A percentile compares a stretch with the other conserved stretches of the same genome.
These are phyloP conservation scores for Dryas alaskensis DNA, from an alignment of 306 rosid species.

Conservation along the genomic window DNA sequence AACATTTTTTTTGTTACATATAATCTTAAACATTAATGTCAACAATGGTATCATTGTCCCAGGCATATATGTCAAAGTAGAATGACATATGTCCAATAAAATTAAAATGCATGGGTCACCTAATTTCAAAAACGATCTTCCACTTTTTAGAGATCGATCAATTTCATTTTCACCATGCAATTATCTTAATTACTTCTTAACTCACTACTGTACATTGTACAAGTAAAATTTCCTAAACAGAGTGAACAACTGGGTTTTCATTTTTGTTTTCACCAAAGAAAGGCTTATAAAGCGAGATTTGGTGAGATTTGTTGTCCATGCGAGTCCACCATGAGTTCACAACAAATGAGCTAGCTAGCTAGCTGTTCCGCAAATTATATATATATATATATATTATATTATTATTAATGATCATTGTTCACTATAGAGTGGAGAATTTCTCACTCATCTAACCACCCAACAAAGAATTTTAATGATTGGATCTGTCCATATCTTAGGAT, in stretches of 20 bases:
- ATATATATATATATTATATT: too few species aligned
- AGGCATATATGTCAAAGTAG: conserved; percentile 41
- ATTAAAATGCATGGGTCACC: conserved; percentile 20
- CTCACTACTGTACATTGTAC: neutral
- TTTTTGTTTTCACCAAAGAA: too few species aligned
- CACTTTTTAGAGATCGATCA: conserved; percentile 5
- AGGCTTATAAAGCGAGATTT: too few species aligned
- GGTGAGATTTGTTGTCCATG: conserved; percentile 1
- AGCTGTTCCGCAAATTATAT: neutral
- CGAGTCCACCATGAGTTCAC: neutral
- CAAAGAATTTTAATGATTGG: too few species aligned
- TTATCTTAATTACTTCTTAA: neutral
- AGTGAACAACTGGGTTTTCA: too few species aligned
- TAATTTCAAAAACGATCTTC: conserved; percentile 22
- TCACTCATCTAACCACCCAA: too few species aligned
- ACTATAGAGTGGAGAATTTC: too few species aligned
- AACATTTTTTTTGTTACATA: neutral
- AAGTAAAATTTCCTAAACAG: neutral
- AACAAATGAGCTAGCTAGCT: neutral
- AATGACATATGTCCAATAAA: conserved; percentile 52
- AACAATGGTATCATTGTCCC: conserved; percentile 55
- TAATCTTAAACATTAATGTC: conserved; percentile 38
- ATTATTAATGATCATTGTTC: too few species aligned
- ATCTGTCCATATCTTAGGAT: too few species aligned
- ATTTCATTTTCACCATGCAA: conserved; percentile 29